Conservation (phyloP, 129 eudicot species). For the Rutidosis leptorrhynchoides region DNA sequence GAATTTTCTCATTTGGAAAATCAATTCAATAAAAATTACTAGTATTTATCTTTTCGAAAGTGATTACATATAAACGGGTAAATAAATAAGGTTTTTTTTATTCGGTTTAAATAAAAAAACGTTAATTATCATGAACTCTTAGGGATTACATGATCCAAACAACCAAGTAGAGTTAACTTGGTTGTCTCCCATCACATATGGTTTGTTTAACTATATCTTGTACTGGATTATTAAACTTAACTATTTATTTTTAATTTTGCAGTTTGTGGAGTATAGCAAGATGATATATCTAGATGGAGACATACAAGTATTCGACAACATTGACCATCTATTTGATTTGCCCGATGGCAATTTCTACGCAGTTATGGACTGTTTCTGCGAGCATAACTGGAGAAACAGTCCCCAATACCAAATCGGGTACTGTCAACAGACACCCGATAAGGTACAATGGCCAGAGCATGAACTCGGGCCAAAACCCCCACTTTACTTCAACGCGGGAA, state of each 20-base stretch:
- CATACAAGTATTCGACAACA: slow-evolving; percentile 78
- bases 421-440: slow-evolving; percentile 56
- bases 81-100: no score
- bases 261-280: slow-evolving; percentile 89
- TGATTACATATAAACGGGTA: no score
- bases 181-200: no score
- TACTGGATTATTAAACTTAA: neutral
- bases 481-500: slow-evolving; percentile 75
- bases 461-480: slow-evolving; percentile 60
- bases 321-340: slow-evolving; percentile 77
- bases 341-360: slow-evolving; percentile 67
- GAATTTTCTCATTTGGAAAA: neutral
- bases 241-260: slow-evolving; percentile 1
- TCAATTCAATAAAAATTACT: neutral
- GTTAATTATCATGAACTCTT: no score
- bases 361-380: slow-evolving; percentile 82
- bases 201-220: neutral
- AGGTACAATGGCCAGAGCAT: slow-evolving; percentile 55
- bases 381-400: slow-evolving; percentile 55
- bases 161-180: no score
- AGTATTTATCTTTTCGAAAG: neutral
- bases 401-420: slow-evolving; percentile 70
- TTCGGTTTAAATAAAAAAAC: no score
- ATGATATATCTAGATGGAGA: slow-evolving; percentile 90
- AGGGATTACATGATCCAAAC: no score